Base-by-base conservation (phyloP, 2,329 filamentous ascomycete genomes). In the Tolypocladium album region DNA sequence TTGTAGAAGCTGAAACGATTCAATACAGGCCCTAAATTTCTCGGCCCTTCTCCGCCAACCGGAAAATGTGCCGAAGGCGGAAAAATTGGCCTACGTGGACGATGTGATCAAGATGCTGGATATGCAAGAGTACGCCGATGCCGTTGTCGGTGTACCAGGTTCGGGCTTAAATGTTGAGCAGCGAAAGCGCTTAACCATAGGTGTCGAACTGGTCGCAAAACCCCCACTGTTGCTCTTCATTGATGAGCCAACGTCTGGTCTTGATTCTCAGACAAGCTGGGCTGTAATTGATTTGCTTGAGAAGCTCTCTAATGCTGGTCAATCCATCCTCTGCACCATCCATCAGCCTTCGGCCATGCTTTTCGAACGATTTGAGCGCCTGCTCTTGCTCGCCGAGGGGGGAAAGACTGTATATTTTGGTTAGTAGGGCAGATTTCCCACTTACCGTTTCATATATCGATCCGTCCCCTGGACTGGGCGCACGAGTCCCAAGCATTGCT, bases 201-300 rank as follows among this genome's bases (percentile, higher is more conserved):
- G 77, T n/a, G 75, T 78, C 3, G 77, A 79, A 57, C 67, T 79
- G 0, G 76, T 74, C 0, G 74, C 76, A 0, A 77, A 76, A 57
- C 76, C 76, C 0, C 72, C 72, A 31, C 73, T 82, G 9, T 69
- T 82, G 0, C 75, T 82, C 15, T 83, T 83, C 63, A 69, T 83
- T 7, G 81, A 83, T 40, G 81, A 83, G 63, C 81, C 81, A 57
- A 76, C 82, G 64, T 65, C 78, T 17, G 83, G 83, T 61, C 77
- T 86, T 15, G 83, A 86, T 67, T 76, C 74, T 1, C 78, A 85
- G 76, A 85, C 81, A 40, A 86, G 87, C 8, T 90, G 87, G 77
- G 87, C 88, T 67, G 89, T 90, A 60, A 82, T 88, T 22, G 83
- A 86, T 34, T 86, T 90, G 71, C 75, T 90, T 12, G 82, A 84